These are phyloP conservation scores for Microglena sp. DNA, from an alignment of 139 green algal species.

Conservation along the genomic window DNA sequence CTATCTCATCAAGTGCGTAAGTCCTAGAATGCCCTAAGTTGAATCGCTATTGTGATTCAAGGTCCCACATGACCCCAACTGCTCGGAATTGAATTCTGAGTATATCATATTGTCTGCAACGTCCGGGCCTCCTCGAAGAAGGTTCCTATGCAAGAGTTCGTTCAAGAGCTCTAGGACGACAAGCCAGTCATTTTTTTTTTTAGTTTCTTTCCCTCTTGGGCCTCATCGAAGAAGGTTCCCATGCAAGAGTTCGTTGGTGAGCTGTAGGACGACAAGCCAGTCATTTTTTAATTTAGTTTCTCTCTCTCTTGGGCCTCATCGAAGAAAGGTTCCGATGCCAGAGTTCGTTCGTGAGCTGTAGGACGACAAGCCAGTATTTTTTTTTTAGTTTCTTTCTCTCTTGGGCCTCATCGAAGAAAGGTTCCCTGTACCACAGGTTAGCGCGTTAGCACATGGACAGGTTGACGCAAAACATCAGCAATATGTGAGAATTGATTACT, in stretches of 20 bases:
- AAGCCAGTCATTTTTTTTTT: no score
- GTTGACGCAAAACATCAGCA: no score
- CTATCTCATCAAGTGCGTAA: no score
- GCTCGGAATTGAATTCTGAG: no score
- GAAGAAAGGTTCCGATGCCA: slow-evolving; percentile 41
- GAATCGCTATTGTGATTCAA: no score
- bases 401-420: slow-evolving; percentile 45
- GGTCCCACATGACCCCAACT: no score
- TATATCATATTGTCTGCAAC: no score
- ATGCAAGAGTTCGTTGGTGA: slow-evolving; percentile 40
- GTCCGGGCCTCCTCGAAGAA: no score
- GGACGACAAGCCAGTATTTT: slow-evolving; percentile 34
- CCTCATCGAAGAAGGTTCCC: slow-evolving; percentile 41
- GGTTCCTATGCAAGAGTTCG: slow-evolving; percentile 41
- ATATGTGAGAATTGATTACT: no score
- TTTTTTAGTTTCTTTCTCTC: slow-evolving; percentile 67
- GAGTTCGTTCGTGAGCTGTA: slow-evolving; percentile 37
- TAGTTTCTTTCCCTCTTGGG: slow-evolving; percentile 61
- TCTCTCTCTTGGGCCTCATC: no score
- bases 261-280: slow-evolving; percentile 31
- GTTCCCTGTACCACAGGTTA: slow-evolving; percentile 43
- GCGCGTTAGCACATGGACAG: no score
- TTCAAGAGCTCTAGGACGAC: slow-evolving; percentile 29
- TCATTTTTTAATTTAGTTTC: slow-evolving; percentile 78
- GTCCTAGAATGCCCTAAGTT: no score